Evolutionary conservation across 108 stramenopile genomes (phyloP).

Genomic region (Stephanodiscus minutulus): DNA sequence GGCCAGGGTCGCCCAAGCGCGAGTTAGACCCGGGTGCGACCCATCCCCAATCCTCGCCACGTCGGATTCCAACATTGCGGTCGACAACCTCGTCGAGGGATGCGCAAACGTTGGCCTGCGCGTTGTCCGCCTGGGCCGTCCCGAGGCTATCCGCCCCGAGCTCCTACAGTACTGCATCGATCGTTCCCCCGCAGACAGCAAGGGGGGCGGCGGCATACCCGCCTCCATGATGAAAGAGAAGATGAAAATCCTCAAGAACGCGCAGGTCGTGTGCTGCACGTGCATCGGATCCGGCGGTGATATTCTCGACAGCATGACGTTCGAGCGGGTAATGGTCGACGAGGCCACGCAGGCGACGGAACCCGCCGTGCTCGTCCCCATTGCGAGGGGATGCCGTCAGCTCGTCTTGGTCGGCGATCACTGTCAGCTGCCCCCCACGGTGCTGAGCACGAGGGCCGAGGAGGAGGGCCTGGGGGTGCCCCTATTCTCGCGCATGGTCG

Average conservation of each 20-base stretch:
- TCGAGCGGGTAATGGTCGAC: conserved; percentile 92
- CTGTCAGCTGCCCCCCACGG: conserved; percentile 94
- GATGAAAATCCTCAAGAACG: conserved; percentile 77
- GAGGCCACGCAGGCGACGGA: conserved; percentile 95
- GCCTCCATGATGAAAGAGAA: conserved; percentile 75
- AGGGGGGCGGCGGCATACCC: conserved; percentile 38
- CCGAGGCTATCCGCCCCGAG: conserved; percentile 91
- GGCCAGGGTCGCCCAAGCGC: conserved; percentile 69
- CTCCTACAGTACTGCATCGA: conserved; percentile 88
- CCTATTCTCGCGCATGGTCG: conserved; percentile 89
- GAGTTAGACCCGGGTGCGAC: conserved; percentile 58
- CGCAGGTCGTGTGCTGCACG: conserved; percentile 94
- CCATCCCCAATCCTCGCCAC: conserved; percentile 86
- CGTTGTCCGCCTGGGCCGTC: conserved; percentile 92
- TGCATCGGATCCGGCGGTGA: conserved; percentile 94
- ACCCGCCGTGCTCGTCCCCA: conserved; percentile 88
- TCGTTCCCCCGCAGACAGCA: conserved; percentile 25
- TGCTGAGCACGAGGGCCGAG: conserved; percentile 83
- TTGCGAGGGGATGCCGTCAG: conserved; percentile 90
- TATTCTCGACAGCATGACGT: conserved; percentile 81
- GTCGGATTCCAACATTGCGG: conserved; percentile 96
- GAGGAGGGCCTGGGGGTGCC: conserved; percentile 89
- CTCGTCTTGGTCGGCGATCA: conserved; percentile 97
- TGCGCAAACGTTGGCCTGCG: conserved; percentile 86
- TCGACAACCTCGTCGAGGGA: conserved; percentile 97